Evolutionary conservation across 768 basidiomycete genomes (phyloP).

Genomic region (Phlebiopsis flavidoalba): DNA sequence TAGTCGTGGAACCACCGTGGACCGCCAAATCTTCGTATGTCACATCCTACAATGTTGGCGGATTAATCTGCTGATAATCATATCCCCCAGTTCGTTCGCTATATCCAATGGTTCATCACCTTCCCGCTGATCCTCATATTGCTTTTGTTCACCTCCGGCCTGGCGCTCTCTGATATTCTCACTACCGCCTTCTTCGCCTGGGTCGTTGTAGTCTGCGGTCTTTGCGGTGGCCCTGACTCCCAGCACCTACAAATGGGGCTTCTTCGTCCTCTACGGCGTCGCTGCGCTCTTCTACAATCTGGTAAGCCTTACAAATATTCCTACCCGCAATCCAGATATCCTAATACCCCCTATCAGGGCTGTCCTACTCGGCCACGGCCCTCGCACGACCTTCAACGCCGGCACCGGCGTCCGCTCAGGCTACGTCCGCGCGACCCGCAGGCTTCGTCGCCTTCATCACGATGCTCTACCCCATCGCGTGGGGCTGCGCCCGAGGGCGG

Average conservation of each 20-base stretch:
- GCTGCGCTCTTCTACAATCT: constrained; percentile 44
- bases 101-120: constrained; percentile 54
- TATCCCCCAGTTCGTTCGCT: constrained; percentile 40
- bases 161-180: constrained; percentile 46
- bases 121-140: constrained; percentile 46
- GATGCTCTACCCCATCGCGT: constrained; percentile 52
- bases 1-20: constrained; percentile 19
- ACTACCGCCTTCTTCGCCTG: constrained; percentile 40
- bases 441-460: constrained; percentile 46
- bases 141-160: constrained; percentile 40
- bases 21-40: constrained; percentile 40
- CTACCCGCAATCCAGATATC: background rate
- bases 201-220: constrained; percentile 39
- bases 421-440: constrained; percentile 30
- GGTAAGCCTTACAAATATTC: constrained; percentile 31
- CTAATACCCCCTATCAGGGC: constrained; percentile 6
- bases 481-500: constrained; percentile 53
- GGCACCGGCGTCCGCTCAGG: constrained; percentile 20
- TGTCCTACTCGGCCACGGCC: constrained; percentile 23
- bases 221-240: constrained; percentile 48
- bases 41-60: background rate
- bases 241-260: constrained; percentile 51
- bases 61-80: background rate
- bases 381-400: constrained; percentile 21
- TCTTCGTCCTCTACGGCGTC: constrained; percentile 42